These are phyloP conservation scores for Globisporangium paroecandrum DNA, from an alignment of 352 stramenopile genomes.

Conservation along the genomic window DNA sequence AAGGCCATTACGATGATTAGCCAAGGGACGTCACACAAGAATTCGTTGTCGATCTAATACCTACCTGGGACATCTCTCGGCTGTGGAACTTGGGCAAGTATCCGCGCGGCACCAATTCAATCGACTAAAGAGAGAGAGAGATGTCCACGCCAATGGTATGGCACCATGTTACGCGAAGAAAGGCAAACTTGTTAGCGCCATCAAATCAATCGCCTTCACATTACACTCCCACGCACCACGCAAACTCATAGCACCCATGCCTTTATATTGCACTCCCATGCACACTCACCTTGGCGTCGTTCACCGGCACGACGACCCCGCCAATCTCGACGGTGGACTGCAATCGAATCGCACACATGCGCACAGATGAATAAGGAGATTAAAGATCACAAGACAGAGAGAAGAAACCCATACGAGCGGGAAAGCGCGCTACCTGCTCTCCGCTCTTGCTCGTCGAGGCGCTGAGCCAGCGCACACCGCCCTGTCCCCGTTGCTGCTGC, in stretches of 20 bases:
- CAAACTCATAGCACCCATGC: background rate
- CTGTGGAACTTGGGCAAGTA: slow-evolving; percentile 41
- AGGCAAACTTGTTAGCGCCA: background rate
- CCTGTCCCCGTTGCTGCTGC: background rate
- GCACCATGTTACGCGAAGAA: background rate
- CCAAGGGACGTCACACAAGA: background rate
- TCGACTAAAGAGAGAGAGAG: slow-evolving; percentile 20
- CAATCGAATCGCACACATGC: background rate
- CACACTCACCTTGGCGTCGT: slow-evolving; percentile 23
- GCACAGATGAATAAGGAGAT: background rate
- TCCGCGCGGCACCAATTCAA: slow-evolving; percentile 53
- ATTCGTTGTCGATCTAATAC: too few relatives aligned
- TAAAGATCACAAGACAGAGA: background rate
- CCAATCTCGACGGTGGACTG: slow-evolving; percentile 55
- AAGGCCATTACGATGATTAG: background rate
- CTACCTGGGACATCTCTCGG: slow-evolving; percentile 42
- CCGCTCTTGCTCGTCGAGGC: background rate
- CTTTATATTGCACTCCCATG: background rate
- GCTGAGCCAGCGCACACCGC: slow-evolving; percentile 6
- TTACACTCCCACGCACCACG: too few relatives aligned
- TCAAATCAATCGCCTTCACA: too few relatives aligned
- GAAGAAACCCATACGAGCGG: background rate
- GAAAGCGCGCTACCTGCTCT: background rate
- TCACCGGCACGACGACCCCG: slow-evolving; percentile 42
- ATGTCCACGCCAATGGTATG: background rate